Evolutionary conservation across 2,329 filamentous ascomycete genomes (phyloP), one percentile per base, ranked within the genome.

Genomic region (Colletotrichum cereale): DNA sequence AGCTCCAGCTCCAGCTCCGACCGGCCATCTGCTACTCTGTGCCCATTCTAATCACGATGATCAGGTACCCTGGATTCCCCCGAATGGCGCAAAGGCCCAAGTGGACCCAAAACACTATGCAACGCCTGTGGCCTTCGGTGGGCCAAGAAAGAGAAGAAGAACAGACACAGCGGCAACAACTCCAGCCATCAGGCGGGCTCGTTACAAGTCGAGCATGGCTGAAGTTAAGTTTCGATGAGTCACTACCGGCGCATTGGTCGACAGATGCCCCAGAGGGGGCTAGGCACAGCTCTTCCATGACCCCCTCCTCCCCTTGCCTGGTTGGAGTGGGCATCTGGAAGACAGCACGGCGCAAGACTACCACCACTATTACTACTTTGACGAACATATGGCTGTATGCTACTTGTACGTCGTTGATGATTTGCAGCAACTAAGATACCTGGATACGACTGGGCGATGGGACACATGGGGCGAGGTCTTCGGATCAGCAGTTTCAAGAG

Each of bases 51-150:
- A 72, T 31, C 38, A 34, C 53, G 24, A 14, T 42, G n/a, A 36
- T 21, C 73, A 91, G 89, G 89, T 42, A 98, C 94, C 0, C 87
- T 97, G 50, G 95, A 98, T 78, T 97, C 94, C 21, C 96, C 96
- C 0, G 96, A 98, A 84, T 98, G 96, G 96, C 67, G 96, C 73
- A 98, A 97, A 81, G 96, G 96, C 0, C 96, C 96, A 0, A 94
- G 90, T 73, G 96, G 96, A 2, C 95, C 95, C 1, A 98, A 98
- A 82, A 98, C 96, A 11, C 84, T 98, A 16, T 98, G 96, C 82
- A 98, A 98, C 83, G 96, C 96, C 10, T 98, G 96, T 79, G 96
- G 96, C 47, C 83, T 92, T 38, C 86, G 90, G 63, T 92, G 90
- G 90, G 90, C 90, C 21, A 90, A 93, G 88, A 95, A 93, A 79